Conservation (phyloP, 2,329 filamentous ascomycete species). For the Colletotrichum sojae region DNA sequence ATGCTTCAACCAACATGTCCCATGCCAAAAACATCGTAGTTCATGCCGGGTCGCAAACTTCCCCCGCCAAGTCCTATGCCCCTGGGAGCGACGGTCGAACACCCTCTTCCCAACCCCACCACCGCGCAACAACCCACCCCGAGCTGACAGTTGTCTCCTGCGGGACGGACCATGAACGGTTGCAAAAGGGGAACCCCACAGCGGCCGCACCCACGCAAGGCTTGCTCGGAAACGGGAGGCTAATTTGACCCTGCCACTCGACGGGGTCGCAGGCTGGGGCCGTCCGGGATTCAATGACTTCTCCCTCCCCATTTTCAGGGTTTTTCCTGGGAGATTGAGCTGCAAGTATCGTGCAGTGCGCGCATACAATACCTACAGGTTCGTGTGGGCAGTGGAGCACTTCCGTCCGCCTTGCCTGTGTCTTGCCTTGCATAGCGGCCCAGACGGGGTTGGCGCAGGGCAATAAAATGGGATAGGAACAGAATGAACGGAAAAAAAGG, state of each 20-base stretch:
- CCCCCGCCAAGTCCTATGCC: constrained; percentile 11
- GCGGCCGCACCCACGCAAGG: constrained; percentile 52
- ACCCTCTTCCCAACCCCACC: constrained; percentile 4
- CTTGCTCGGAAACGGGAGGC: constrained; percentile 34
- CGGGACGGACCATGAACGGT: constrained; percentile 53
- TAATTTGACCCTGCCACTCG: constrained; percentile 18
- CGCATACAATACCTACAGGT: constrained; percentile 15
- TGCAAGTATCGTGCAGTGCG: constrained; percentile 31
- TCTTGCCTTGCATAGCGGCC: constrained; percentile 9
- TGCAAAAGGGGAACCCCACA: constrained; percentile 47
- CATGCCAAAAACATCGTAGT: constrained; percentile 1
- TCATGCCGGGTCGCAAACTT: constrained; percentile 17
- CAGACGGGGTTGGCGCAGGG: background rate
- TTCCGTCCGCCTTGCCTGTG: constrained; percentile 24
- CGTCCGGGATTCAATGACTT: constrained; percentile 2
- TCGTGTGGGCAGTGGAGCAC: constrained; percentile 20
- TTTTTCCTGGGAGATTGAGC: constrained; percentile 20
- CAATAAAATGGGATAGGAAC: background rate
- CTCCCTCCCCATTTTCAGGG: constrained; percentile 18
- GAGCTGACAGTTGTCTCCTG: constrained; percentile 53
- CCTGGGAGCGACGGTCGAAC: constrained; percentile 11
- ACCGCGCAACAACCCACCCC: background rate
- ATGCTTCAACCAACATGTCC: constrained; percentile 2
- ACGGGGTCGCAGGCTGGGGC: constrained; percentile 23
- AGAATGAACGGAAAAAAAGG: background rate